Base-by-base conservation (phyloP, 306 rosid genomes). In the Begonia fuchsioides region DNA sequence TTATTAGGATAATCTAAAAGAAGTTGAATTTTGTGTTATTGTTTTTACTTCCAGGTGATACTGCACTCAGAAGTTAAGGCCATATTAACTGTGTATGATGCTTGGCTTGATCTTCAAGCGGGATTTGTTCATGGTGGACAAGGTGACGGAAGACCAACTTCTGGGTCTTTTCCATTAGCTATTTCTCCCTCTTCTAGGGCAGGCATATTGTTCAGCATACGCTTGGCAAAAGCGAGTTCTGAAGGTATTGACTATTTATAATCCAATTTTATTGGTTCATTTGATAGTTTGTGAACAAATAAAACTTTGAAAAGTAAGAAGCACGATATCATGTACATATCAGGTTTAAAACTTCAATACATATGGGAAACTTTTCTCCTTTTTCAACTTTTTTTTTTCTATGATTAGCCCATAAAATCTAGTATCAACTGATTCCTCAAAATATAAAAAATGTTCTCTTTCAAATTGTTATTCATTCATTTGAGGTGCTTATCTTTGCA, bases 91-190 rank as follows among this genome's bases (percentile, higher is more conserved):
- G 73, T 90, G 53, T 66, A 71, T 49, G 94, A 90, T 72, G 92
- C 95, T 47, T 85, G 94, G 95, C 94, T 90, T 63, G 95, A 85
- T 69, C 98, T 90, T 67, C 98, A 81, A 85, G 85, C 81, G 61
- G 98, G 92, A 66, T 85, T 90, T 81, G 74, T 75, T 73, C 94
- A 90, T 73, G 63, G 76, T 45, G 67, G 78, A 45, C 57, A 58
- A 65, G 70, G 77, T 58, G 77, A 76, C 63, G 81, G 94, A 55
- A 69, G 81, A 69, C 93, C 96, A 47, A 68, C 66, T 41, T 79
- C 85, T 49, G 78, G 78, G 62, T 76, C 71, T 83, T 77, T 82
- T 72, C 96, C 98, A 38, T 72, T 90, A 43, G 74, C 82, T 59
- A 73, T 82, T 64, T 79, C 98, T 50, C 86, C 96, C 38, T 60